phyloP scores from a whole-genome alignment of 2,329 filamentous ascomycete genomes.

The Didymella lethalis region DNA sequence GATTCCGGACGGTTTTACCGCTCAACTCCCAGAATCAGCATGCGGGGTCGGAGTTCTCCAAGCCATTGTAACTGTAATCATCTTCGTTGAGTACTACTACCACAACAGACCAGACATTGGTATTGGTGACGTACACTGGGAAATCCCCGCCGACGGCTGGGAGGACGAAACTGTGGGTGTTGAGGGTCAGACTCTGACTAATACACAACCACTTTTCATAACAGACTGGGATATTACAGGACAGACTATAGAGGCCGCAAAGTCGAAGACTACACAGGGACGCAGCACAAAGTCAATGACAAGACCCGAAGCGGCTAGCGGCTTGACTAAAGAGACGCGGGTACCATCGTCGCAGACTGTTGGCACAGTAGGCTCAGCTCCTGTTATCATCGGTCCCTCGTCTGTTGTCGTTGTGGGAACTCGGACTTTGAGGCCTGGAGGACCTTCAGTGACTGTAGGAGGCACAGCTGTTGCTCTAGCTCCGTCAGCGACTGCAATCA shows the following conservation, averaged over 20 bases:
- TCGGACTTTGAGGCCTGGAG: constrained; percentile 46
- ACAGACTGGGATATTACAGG: constrained; percentile 26
- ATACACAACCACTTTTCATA: constrained; percentile 21
- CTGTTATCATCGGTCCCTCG: constrained; percentile 37
- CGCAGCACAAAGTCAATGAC: constrained; percentile 34
- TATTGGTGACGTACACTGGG: constrained; percentile 42
- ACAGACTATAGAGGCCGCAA: constrained; percentile 29
- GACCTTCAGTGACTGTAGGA: constrained; percentile 38
- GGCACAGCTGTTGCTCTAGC: constrained; percentile 44
- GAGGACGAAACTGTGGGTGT: constrained; percentile 26
- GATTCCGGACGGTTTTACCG: constrained; percentile 49
- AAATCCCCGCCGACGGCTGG: constrained; percentile 41
- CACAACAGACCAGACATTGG: constrained; percentile 23
- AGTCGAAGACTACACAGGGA: neutral
- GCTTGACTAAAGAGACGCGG: constrained; percentile 23
- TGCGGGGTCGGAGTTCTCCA: constrained; percentile 49
- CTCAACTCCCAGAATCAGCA: constrained; percentile 42
- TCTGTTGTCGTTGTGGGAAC: constrained; percentile 40
- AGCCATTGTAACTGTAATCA: constrained; percentile 53
- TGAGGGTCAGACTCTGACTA: constrained; percentile 11
- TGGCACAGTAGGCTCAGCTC: constrained; percentile 33
- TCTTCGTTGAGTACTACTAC: constrained; percentile 54
- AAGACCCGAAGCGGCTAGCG: constrained; percentile 25
- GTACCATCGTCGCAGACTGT: constrained; percentile 30
- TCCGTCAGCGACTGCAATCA: constrained; percentile 46